A percentile compares a stretch with the other conserved stretches of the same genome.
Evolutionary conservation across 2,329 filamentous ascomycete genomes (phyloP).

Genomic region (Rhytidhysteron rufulum): DNA sequence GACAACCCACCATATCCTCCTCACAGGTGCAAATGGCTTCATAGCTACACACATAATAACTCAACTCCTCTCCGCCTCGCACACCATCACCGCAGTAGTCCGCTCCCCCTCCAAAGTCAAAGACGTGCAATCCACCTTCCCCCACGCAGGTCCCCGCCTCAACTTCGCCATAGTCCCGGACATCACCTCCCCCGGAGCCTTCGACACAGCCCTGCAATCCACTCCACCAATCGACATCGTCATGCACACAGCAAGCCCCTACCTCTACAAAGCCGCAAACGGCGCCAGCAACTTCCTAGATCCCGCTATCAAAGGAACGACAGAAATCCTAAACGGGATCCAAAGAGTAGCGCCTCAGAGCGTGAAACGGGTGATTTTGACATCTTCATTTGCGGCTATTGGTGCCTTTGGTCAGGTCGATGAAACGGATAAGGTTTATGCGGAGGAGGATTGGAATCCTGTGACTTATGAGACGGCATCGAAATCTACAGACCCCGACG

Average conservation of each 20-base stretch:
- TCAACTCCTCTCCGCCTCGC: no score
- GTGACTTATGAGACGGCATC: conserved; percentile 50
- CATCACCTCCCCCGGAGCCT: conserved; percentile 66
- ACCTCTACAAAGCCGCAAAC: conserved; percentile 70
- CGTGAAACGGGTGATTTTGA: conserved; percentile 71
- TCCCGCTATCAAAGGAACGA: conserved; percentile 61
- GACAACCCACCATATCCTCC: no score
- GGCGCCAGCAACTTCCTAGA: conserved; percentile 64
- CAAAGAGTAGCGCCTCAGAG: conserved; percentile 57
- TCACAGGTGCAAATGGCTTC: no score
- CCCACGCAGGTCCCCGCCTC: conserved; percentile 50
- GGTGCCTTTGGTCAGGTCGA: conserved; percentile 53
- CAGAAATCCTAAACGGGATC: conserved; percentile 58
- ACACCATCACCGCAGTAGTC: conserved; percentile 61
- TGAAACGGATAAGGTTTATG: conserved; percentile 48
- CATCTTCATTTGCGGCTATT: conserved; percentile 68
- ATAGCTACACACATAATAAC: no score
- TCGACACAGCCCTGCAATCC: conserved; percentile 58
- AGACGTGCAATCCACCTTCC: conserved; percentile 55
- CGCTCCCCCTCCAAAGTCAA: conserved; percentile 59
- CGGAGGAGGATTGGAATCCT: conserved; percentile 56
- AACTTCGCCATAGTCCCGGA: conserved; percentile 68
- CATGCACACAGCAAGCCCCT: conserved; percentile 51
- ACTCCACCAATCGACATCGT: conserved; percentile 69
- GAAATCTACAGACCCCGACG: conserved; percentile 38